Conservation (phyloP, 2,329 filamentous ascomycete genomes). For the Colletotrichum sp. region DNA sequence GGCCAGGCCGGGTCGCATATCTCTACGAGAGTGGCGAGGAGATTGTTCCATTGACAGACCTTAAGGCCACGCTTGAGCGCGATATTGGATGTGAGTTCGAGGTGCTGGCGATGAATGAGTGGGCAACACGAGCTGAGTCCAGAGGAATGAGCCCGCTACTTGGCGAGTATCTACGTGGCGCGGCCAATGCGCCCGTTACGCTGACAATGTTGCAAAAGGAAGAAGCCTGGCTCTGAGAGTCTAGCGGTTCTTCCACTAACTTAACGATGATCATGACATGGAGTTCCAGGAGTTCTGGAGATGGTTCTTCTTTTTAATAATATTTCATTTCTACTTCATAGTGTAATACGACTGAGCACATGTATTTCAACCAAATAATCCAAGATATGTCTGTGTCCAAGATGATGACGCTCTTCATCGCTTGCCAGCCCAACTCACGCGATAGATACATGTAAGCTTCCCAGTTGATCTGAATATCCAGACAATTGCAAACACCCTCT, state of each 20-base stretch:
- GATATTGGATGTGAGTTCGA: background rate
- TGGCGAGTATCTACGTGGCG: background rate
- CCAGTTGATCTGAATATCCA: background rate
- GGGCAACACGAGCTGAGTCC: background rate
- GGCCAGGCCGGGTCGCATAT: background rate
- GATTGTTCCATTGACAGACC: background rate
- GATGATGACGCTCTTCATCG: background rate
- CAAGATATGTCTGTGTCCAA: background rate
- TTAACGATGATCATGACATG: background rate
- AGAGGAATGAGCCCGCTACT: background rate
- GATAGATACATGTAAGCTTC: background rate
- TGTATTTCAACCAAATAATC: rapidly evolving
- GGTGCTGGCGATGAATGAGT: background rate
- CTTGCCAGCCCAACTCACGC: background rate
- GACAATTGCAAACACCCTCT: background rate
- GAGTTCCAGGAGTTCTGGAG: background rate
- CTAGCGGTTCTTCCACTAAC: background rate
- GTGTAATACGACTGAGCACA: rapidly evolving
- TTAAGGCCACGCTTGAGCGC: background rate
- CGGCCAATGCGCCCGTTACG: background rate
- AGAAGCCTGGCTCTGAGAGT: background rate
- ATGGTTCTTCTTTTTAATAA: background rate
- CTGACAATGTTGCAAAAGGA: background rate
- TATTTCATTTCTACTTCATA: background rate
- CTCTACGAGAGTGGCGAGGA: background rate